Percentiles rank a stretch among this genome's conserved stretches.
Evolutionary conservation across 768 basidiomycete genomes (phyloP).

Genomic region (Tylopilus subfusipes): DNA sequence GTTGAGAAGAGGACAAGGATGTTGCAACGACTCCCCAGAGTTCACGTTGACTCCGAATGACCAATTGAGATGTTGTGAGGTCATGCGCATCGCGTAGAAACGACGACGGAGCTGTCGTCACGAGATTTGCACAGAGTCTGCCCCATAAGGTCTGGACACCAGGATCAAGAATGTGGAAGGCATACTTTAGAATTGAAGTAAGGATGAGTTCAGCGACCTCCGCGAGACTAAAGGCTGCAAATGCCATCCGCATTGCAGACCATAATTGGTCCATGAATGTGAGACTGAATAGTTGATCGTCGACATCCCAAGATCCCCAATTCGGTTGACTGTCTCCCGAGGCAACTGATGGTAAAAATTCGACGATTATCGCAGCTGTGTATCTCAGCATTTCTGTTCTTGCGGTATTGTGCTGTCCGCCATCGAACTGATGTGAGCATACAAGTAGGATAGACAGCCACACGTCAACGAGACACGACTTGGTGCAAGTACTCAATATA

Average conservation of each 20-base stretch:
- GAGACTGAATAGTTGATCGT: constrained; percentile 39
- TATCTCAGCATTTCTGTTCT: constrained; percentile 33
- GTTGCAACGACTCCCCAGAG: constrained; percentile 48
- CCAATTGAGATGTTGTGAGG: constrained; percentile 23
- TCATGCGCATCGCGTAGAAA: constrained; percentile 36
- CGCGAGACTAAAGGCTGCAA: constrained; percentile 39
- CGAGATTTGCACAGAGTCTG: constrained; percentile 45
- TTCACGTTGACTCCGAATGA: constrained; percentile 30
- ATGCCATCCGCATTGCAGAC: constrained; percentile 49
- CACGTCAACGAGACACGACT: constrained; percentile 40
- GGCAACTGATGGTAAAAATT: constrained; percentile 31
- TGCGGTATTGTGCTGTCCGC: constrained; percentile 34
- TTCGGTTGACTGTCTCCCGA: constrained; percentile 5
- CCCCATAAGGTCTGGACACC: constrained; percentile 45
- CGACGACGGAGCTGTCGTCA: constrained; percentile 40
- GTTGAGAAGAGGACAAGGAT: constrained; percentile 26
- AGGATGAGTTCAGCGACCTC: constrained; percentile 46
- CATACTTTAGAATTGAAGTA: constrained; percentile 40
- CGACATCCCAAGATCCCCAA: constrained; percentile 22
- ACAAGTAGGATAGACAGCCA: constrained; percentile 61
- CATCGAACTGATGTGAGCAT: constrained; percentile 43
- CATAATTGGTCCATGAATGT: constrained; percentile 45
- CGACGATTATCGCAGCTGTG: constrained; percentile 34
- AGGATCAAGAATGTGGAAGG: constrained; percentile 40
- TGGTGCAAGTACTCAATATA: constrained; percentile 4